Conservation (phyloP, 495 filamentous ascomycete genomes). For the Tuber calosporum region DNA sequence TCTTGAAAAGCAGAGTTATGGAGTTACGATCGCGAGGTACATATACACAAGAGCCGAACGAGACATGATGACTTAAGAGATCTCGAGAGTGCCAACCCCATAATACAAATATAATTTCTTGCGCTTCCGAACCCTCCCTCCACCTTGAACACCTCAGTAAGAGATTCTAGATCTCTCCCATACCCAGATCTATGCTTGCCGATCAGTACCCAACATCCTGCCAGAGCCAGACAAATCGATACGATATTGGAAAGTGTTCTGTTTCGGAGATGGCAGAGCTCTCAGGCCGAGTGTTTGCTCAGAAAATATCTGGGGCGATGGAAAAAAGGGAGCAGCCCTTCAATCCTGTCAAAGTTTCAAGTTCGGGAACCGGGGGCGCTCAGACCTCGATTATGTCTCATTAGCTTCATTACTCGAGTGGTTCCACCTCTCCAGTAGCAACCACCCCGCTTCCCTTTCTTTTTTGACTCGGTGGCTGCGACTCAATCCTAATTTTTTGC, state of each 20-base stretch:
- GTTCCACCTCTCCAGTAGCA: background rate
- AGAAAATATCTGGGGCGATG: background rate
- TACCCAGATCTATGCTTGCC: background rate
- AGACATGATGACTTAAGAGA: background rate
- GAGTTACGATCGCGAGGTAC: background rate
- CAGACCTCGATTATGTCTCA: background rate
- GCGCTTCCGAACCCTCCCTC: background rate
- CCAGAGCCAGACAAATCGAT: background rate
- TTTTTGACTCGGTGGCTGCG: background rate
- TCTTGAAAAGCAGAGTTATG: background rate
- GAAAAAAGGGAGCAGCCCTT: background rate
- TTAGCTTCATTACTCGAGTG: background rate
- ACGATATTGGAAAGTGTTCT: background rate
- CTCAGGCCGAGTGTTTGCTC: background rate
- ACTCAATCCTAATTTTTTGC: background rate
- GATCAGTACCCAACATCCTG: too few species aligned
- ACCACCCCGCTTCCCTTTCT: background rate
- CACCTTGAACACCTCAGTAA: background rate
- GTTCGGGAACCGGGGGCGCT: background rate
- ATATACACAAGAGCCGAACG: background rate
- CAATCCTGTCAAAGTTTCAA: background rate
- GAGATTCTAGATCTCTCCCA: background rate
- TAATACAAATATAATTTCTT: background rate
- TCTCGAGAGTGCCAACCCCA: background rate
- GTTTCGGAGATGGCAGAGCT: background rate